These are phyloP conservation scores for Zychaea mexicana DNA, from an alignment of 371 early-diverging fungal species.

Conservation along the genomic window DNA sequence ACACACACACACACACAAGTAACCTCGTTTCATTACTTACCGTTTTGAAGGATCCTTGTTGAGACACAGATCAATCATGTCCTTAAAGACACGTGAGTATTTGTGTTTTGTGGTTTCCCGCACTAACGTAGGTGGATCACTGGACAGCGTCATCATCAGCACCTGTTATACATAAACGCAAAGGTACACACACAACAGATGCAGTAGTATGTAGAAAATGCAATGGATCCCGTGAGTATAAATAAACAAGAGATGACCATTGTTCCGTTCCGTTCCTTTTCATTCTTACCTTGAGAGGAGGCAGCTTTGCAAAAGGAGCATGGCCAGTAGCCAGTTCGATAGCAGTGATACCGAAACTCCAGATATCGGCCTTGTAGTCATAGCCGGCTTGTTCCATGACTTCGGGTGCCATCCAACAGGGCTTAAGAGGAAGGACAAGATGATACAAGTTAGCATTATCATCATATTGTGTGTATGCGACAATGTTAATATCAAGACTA, in stretches of 20 bases:
- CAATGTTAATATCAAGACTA: no score
- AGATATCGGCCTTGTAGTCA: slow-evolving; percentile 91
- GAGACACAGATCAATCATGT: slow-evolving; percentile 87
- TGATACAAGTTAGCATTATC: no score
- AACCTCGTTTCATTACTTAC: slow-evolving; percentile 28
- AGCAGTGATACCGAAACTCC: slow-evolving; percentile 93
- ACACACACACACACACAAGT: no score
- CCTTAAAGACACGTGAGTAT: slow-evolving; percentile 78
- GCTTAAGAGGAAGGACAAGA: no score
- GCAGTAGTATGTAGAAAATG: neutral
- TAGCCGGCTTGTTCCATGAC: slow-evolving; percentile 81
- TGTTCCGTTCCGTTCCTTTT: no score
- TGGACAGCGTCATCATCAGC: slow-evolving; percentile 85
- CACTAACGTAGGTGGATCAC: slow-evolving; percentile 85
- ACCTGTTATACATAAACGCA: slow-evolving; percentile 33
- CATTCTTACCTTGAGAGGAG: slow-evolving; percentile 83
- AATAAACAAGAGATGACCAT: no score
- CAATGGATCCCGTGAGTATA: slow-evolving; percentile 75
- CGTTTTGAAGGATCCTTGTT: slow-evolving; percentile 80
- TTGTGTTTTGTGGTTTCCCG: slow-evolving; percentile 74
- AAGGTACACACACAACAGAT: slow-evolving; percentile 27
- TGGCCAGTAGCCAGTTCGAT: slow-evolving; percentile 89
- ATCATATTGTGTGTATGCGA: no score
- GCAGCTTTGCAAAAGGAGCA: slow-evolving; percentile 91
- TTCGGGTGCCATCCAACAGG: slow-evolving; percentile 93